phyloP scores from a whole-genome alignment of 176 grass and related monocot species.

The Melocanna baccifera region DNA sequence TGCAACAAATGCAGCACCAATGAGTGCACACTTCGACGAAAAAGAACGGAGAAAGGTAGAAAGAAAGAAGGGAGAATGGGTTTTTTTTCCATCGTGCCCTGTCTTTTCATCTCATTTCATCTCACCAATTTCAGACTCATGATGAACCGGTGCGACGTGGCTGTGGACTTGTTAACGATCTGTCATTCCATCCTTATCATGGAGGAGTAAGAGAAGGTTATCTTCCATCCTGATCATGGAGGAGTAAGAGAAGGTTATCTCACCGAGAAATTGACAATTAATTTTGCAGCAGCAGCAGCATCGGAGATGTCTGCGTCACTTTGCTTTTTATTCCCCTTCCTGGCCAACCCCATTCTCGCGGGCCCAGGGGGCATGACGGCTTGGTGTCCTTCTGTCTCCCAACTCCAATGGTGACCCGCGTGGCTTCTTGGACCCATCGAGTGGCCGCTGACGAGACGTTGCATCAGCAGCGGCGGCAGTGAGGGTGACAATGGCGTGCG shows the following conservation, averaged over 20 bases:
- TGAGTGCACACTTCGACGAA: neutral
- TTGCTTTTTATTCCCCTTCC: neutral
- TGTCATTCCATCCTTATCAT: neutral
- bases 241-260: neutral
- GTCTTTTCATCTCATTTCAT: neutral
- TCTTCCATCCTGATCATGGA: neutral
- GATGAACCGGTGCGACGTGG: slow-evolving; percentile 25
- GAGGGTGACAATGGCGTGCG: neutral
- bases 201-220: neutral
- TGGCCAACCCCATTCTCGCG: neutral
- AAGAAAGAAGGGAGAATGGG: slow-evolving; percentile 16
- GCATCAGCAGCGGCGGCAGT: neutral
- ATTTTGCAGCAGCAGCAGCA: neutral
- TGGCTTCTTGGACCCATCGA: neutral
- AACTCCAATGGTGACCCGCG: slow-evolving; percentile 21
- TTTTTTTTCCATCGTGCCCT: neutral
- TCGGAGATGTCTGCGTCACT: neutral
- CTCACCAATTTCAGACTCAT: neutral
- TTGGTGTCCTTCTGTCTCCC: neutral
- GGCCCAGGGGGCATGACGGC: neutral
- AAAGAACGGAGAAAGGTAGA: neutral
- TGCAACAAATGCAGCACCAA: slow-evolving; percentile 9
- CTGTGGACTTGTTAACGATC: slow-evolving; percentile 31
- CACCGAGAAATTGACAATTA: neutral
- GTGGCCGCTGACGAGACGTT: neutral